Evolutionary conservation across 2,329 filamentous ascomycete species (phyloP), one percentile per base, ranked within the genome.

Genomic region (Colletotrichum sp.): DNA sequence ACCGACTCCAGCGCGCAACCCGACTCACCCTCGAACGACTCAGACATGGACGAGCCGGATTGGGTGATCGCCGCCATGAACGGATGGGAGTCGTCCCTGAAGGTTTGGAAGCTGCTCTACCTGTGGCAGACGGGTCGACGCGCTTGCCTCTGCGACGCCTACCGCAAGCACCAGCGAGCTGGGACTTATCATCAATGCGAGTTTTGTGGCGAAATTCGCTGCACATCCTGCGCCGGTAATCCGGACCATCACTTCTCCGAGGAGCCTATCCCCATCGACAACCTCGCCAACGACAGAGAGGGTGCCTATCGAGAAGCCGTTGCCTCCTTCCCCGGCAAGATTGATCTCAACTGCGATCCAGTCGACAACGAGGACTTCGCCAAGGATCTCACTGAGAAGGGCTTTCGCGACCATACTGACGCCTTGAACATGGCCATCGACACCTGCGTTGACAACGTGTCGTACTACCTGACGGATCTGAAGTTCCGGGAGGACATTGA

Each of bases 151-250:
- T 86, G 85, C 72, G 82, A 84, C 28, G 80, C 80, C 13, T 79
- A 78, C 9, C 80, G 79, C 12, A 83, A 81, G 30, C 82, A 84
- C 49, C 83, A 80, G 55, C 79, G 80, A 5, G 75, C 79, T 1
- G 65, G 79, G 3, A 79, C 30, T 6, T 80, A 63, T 24, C 64
- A 78, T 12, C 59, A 39, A 8, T 88, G 87, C 72, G n/a, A 52
- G 0, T 76, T 79, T 7, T 88, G 87, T 72, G 78, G 73, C 8
- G 81, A 81, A 8, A 82, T 82, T n/a, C 83, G 85, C 16, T 88
- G 87, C 78, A 75, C 76, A 13, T 79, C 76, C 32, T 88, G 87
- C 72, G 78, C 79, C 10, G 85, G 86, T 2, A 88, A 87, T 36
- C 86, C 87, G 0, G 39, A 59, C 1, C 87, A 88, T 73, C 28